Evolutionary conservation across 2,329 filamentous ascomycete species (phyloP), one percentile per base, ranked within the genome.

Genomic region (Cadophora gregata): DNA sequence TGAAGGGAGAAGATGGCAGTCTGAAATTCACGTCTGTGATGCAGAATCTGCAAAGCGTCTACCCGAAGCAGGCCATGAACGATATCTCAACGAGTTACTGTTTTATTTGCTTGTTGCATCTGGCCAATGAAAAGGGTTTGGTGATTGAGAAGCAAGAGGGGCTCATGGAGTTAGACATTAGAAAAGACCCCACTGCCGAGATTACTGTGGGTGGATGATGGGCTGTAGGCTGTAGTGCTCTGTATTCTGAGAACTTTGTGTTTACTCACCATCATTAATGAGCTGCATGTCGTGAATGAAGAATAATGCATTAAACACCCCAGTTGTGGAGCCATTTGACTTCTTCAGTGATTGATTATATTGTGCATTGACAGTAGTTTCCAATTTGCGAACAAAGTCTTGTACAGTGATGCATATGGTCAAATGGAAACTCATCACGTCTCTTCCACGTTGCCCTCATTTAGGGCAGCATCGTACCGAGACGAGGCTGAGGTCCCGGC

Each of bases 61-160:
- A 99, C 76, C 90, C 93, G 12, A 91, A 92, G 78, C 85, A 92
- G 72, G 88, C 89, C 67, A 92, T 99, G 88, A 89, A 91, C 68
- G 96, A 99, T 79, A 98, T 99, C 75, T 97, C 93, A 42, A 99
- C 96, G 0, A 96, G 87, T 70, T 90, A 82, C 80, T 97, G 96
- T 78, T 99, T 98, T 80, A 99, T 99, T 70, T 92, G 89, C 74
- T 78, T 92, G 38, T 79, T 93, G 64, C 90, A 93, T 80, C 74
- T 93, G 71, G 90, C 90, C n/a, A 93, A 93, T 72, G 90, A 93
- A 75, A 90, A 92, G 77, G 90, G 90, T 0, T 78, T 93, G 48
- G 83, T 89, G 16, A 85, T 93, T 60, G 82, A 88, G 72, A 78
- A 78, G 55, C 69, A 77, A 66, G 75, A 77, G 50, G 86, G 84